phyloP scores from a whole-genome alignment of 75 land plant species.

The Pinus albicaulis region DNA sequence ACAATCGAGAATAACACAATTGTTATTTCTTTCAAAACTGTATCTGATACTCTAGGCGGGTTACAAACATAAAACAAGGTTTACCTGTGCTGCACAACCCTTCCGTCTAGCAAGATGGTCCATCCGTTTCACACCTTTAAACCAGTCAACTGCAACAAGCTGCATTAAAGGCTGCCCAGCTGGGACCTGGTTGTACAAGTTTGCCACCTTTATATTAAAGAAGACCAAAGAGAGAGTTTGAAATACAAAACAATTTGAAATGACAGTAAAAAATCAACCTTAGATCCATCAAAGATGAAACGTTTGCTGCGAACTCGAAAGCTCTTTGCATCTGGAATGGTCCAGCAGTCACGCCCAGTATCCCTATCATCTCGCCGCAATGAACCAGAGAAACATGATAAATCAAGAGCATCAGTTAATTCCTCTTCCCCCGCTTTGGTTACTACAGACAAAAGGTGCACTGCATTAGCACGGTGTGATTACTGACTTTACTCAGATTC shows the following conservation, averaged over 20 bases:
- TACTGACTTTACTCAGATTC: not conserved
- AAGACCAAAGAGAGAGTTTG: not conserved
- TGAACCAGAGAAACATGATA: conserved; percentile 67
- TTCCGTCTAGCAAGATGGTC: conserved; percentile 85
- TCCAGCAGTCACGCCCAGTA: conserved; percentile 80
- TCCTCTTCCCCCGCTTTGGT: conserved; percentile 45
- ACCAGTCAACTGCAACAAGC: conserved; percentile 96
- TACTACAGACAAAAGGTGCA: conserved; percentile 4
- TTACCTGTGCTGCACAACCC: conserved; percentile 90
- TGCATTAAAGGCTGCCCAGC: conserved; percentile 87
- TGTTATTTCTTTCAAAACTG: too few relatives aligned
- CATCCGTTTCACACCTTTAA: conserved; percentile 74
- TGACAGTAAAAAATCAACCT: conserved; percentile 35
- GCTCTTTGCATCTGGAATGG: conserved; percentile 66
- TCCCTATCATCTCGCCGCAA: conserved; percentile 61
- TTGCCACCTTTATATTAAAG: not conserved
- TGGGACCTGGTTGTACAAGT: conserved; percentile 46
- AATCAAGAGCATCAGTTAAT: conserved; percentile 46
- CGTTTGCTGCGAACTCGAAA: conserved; percentile 85
- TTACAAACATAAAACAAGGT: not conserved
- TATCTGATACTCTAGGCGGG: too few relatives aligned
- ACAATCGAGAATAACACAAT: not conserved
- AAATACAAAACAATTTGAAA: not conserved
- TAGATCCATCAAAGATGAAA: conserved; percentile 64
- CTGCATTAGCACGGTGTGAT: not conserved